Evolutionary conservation across 148 eudicot genomes (phyloP).

Genomic region (Nepenthes mirabilis): DNA sequence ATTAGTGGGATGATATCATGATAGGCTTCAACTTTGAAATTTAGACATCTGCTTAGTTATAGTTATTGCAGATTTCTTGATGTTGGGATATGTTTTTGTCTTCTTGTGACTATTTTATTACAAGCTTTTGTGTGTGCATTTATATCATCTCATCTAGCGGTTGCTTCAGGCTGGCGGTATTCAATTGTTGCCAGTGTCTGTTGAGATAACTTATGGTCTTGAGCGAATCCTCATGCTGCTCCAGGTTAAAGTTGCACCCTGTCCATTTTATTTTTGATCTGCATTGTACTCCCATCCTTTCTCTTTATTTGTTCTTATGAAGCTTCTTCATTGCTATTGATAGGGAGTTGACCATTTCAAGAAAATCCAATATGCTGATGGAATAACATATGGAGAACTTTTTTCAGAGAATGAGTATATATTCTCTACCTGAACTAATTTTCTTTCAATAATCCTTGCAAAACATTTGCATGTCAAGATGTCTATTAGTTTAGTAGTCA

Average conservation of each 20-base stretch:
- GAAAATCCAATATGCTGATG: slow-evolving; percentile 89
- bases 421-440: slow-evolving; percentile 3
- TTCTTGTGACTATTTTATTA: not conserved
- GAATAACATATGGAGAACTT: slow-evolving; percentile 96
- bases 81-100: no score
- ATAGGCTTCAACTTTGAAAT: no score
- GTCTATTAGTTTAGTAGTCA: no score
- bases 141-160: not conserved
- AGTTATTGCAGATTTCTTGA: not conserved
- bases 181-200: slow-evolving; percentile 81
- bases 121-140: not conserved
- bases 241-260: slow-evolving; percentile 45
- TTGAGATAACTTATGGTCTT: slow-evolving; percentile 99
- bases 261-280: not conserved
- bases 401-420: slow-evolving; percentile 91
- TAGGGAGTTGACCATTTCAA: slow-evolving; percentile 99
- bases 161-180: slow-evolving; percentile 80
- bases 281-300: no score
- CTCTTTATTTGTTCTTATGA: slow-evolving; percentile 12
- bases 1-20: no score
- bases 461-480: not conserved
- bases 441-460: not conserved
- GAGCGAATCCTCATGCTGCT: slow-evolving; percentile 96
- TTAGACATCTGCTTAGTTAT: not conserved
- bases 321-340: slow-evolving; percentile 12